Evolutionary conservation across 2,329 filamentous ascomycete species (phyloP), one percentile per base, ranked within the genome.

Genomic region (Neopestalotiopsis clavispora): DNA sequence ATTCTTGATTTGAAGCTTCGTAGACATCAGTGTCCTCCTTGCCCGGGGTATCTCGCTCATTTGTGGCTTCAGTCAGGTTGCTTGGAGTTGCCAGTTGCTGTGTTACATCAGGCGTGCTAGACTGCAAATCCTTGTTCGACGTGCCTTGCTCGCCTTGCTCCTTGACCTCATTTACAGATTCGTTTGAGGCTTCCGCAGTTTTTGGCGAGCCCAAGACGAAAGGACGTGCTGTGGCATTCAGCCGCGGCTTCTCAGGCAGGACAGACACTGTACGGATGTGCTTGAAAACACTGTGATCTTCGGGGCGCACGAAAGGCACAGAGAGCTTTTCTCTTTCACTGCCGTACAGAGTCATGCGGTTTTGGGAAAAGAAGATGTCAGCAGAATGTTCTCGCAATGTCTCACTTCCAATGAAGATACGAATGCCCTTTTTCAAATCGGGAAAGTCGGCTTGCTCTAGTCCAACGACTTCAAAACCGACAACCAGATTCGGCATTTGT

Each of bases 361-460:
- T 97, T 72, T 95, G 93, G 0, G 96, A 98, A 75, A 99, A 94
- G 28, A 98, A 83, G 12, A 99, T 87, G 78, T 98, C 96, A 30
- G 94, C 95, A 72, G 93, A 97, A 77, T 97, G 94, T 10, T 92
- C 87, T 71, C 95, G 89, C 68, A 99, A 85, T 14, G 94, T 89
- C 79, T 98, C 95, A 76, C 94, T 97, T 52, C 96, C 95, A 69
- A 99, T 85, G 77, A 97, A 94, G 65, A 98, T 92, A 72, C 94
- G 92, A 68, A 98, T 93, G 10, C 85, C 83, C 76, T 90, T 92
- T 52, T 87, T 87, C 13, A 82, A 81, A 38, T 85, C 83, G 3
- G 81, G 74, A 58, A 79, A 81, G 13, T 86, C 84, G 3, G 84
- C 80, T 67, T 88, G 85, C 10, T 87, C 85, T 65, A 84, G 76